Evolutionary conservation across 2,329 filamentous ascomycete species (phyloP).

Genomic region (Fusarium sp.): DNA sequence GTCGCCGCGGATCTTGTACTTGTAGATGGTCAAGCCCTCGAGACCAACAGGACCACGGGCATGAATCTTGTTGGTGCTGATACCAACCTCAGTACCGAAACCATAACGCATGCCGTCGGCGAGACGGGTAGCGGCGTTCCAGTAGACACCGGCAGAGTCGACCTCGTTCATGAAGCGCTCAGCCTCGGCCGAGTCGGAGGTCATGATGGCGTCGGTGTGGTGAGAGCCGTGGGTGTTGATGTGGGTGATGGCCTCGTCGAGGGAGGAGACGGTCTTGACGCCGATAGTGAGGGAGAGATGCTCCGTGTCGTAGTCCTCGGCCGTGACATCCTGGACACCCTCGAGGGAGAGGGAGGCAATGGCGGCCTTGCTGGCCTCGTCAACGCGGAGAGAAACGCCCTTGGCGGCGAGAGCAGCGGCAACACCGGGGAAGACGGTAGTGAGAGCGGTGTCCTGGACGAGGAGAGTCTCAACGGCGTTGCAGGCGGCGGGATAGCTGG

Average conservation of each 20-base stretch:
- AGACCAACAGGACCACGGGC: constrained; percentile 90
- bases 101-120: constrained; percentile 97
- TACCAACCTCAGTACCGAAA: constrained; percentile 97
- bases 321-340: constrained; percentile 69
- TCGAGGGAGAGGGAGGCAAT: constrained; percentile 58
- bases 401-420: constrained; percentile 76
- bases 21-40: constrained; percentile 96
- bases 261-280: constrained; percentile 75
- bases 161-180: constrained; percentile 84
- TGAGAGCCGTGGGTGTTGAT: constrained; percentile 93
- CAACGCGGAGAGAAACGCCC: constrained; percentile 85
- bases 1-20: constrained; percentile 85
- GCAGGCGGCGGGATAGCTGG: constrained; percentile 92
- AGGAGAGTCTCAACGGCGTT: constrained; percentile 93
- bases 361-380: constrained; percentile 70
- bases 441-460: constrained; percentile 75
- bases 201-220: constrained; percentile 93
- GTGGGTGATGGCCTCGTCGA: constrained; percentile 79
- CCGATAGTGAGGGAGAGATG: constrained; percentile 86
- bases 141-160: constrained; percentile 92
- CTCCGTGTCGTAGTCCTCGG: constrained; percentile 84
- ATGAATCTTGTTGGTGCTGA: constrained; percentile 99
- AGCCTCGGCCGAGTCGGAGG: constrained; percentile 69
- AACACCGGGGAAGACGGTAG: constrained; percentile 71
- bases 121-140: constrained; percentile 94